Conservation (phyloP, 2,329 filamentous ascomycete genomes). For the Teratosphaeria gauchensis region DNA sequence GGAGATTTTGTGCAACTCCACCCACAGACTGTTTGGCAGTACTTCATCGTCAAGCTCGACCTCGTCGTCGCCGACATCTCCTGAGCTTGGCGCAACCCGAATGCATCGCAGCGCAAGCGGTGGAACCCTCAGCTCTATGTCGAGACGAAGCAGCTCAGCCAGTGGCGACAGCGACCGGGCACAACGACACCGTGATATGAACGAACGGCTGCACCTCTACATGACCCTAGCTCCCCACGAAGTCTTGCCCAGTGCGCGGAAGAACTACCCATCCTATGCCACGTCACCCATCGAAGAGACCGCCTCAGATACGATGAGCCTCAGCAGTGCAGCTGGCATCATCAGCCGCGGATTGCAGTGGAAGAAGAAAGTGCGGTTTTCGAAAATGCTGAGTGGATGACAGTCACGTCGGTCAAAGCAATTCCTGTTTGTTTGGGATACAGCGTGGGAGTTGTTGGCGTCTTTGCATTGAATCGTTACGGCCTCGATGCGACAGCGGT, state of each 20-base stretch:
- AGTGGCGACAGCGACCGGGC: slow-evolving; percentile 18
- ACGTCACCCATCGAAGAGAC: not conserved
- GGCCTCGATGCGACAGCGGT: not conserved
- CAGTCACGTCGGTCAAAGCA: not conserved
- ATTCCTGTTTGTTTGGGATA: not conserved
- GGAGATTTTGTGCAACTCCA: slow-evolving; percentile 30
- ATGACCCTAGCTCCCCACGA: slow-evolving; percentile 23
- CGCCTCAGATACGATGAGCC: slow-evolving; percentile 2
- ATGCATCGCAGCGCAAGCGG: slow-evolving; percentile 15
- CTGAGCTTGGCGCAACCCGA: slow-evolving; percentile 1
- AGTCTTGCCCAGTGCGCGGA: slow-evolving; percentile 22
- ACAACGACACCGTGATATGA: slow-evolving; percentile 24
- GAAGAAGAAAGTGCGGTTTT: slow-evolving; percentile 16
- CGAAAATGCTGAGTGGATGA: slow-evolving; percentile 18
- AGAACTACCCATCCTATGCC: slow-evolving; percentile 22
- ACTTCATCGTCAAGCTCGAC: slow-evolving; percentile 30
- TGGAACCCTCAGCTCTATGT: slow-evolving; percentile 18
- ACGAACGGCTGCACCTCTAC: slow-evolving; percentile 26
- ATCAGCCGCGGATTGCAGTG: slow-evolving; percentile 8
- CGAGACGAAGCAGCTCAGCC: slow-evolving; percentile 19
- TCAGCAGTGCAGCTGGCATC: slow-evolving; percentile 3
- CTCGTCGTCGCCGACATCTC: slow-evolving; percentile 15
- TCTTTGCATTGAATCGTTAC: not conserved
- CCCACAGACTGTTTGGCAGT: slow-evolving; percentile 40
- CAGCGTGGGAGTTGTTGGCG: not conserved